phyloP scores from a whole-genome alignment of 768 basidiomycete genomes.

The Lyophyllum decastes region DNA sequence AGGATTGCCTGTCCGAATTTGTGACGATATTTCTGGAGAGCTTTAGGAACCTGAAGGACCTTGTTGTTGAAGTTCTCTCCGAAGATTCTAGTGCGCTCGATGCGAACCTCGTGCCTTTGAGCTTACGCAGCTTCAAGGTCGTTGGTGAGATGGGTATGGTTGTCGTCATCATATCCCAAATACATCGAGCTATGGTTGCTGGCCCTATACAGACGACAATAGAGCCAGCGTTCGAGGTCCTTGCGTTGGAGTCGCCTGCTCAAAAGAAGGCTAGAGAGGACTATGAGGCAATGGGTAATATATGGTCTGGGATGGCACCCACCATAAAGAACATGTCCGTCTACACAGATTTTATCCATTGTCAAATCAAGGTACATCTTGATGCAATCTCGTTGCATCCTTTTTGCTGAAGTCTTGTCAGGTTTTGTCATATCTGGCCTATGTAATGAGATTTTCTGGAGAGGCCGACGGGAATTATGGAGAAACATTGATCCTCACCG shows the following conservation, averaged over 20 bases:
- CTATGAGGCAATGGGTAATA: conserved; percentile 76
- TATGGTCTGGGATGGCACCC: conserved; percentile 82
- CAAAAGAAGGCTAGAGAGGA: conserved; percentile 78
- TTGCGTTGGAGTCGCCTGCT: conserved; percentile 78
- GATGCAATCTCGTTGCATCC: neutral
- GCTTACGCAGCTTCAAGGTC: conserved; percentile 89
- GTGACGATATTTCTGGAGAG: conserved; percentile 78
- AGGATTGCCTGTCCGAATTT: conserved; percentile 77
- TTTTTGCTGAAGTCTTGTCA: conserved; percentile 28
- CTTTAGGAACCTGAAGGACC: conserved; percentile 68
- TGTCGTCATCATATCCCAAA: conserved; percentile 87
- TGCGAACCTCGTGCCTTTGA: conserved; percentile 59
- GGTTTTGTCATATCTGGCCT: conserved; percentile 92
- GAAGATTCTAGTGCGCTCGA: conserved; percentile 62
- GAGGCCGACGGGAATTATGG: conserved; percentile 72
- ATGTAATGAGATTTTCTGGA: conserved; percentile 69
- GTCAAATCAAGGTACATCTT: conserved; percentile 82
- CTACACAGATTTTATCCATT: conserved; percentile 82
- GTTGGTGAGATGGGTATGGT: conserved; percentile 92
- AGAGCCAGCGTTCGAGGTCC: conserved; percentile 75
- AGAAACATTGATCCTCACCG: conserved; percentile 77
- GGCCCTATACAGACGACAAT: conserved; percentile 71
- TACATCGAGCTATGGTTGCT: conserved; percentile 65
- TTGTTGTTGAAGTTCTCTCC: conserved; percentile 76
- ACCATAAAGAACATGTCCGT: conserved; percentile 70